These are phyloP conservation scores for Hygrophorus pudorinus DNA, from an alignment of 768 basidiomycete genomes.

Conservation along the genomic window DNA sequence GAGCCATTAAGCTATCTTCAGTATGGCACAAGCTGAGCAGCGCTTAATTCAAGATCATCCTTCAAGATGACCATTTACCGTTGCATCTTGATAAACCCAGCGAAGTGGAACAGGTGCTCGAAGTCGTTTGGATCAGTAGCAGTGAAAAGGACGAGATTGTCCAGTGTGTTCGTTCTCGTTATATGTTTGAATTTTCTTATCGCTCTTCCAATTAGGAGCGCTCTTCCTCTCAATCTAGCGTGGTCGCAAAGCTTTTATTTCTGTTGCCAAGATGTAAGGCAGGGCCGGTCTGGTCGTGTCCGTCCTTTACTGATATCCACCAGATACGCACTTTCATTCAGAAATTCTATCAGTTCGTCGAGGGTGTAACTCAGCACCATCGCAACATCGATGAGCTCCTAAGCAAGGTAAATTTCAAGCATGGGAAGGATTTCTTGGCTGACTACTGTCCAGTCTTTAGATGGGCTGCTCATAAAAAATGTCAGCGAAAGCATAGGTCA, in stretches of 20 bases:
- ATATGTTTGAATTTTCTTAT: background rate
- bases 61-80: constrained; percentile 80
- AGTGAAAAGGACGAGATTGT: constrained; percentile 50
- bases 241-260: constrained; percentile 95
- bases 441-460: constrained; percentile 55
- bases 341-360: constrained; percentile 93
- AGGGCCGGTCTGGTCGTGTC: background rate
- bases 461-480: constrained; percentile 65
- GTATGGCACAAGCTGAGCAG: background rate
- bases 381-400: constrained; percentile 87
- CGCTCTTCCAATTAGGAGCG: constrained; percentile 31
- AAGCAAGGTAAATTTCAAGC: constrained; percentile 50
- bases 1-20: constrained; percentile 15
- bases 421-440: background rate
- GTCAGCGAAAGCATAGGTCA: constrained; percentile 70
- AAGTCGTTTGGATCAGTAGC: constrained; percentile 73
- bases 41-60: constrained; percentile 56
- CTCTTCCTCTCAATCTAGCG: constrained; percentile 65
- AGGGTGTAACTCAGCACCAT: constrained; percentile 88
- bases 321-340: constrained; percentile 86
- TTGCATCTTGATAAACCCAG: constrained; percentile 59
- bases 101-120: constrained; percentile 68
- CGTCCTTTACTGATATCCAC: constrained; percentile 8
- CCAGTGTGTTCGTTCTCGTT: constrained; percentile 29
- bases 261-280: constrained; percentile 79